Conservation (phyloP, 31 red algal genomes). For the Endocladia muricata region DNA sequence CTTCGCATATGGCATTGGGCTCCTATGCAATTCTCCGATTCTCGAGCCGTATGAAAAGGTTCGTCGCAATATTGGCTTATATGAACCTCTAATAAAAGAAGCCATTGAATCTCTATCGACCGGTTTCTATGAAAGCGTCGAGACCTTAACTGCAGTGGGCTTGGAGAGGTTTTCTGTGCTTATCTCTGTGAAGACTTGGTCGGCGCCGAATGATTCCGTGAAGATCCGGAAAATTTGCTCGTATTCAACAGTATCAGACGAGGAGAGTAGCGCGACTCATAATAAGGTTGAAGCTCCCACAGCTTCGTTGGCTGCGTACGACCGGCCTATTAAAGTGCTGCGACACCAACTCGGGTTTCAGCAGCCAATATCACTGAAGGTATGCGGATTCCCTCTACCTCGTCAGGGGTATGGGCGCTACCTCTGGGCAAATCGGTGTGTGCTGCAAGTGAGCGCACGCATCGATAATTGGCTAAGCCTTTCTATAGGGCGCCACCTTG, state of each 20-base stretch:
- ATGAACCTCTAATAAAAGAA: constrained; percentile 23
- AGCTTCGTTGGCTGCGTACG: constrained; percentile 9
- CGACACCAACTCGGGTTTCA: constrained; percentile 57
- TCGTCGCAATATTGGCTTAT: background rate
- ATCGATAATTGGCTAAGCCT: constrained; percentile 68
- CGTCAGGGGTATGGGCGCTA: constrained; percentile 38
- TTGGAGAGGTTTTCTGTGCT: constrained; percentile 18
- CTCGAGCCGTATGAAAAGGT: background rate
- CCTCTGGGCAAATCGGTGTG: constrained; percentile 55
- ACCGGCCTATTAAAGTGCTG: constrained; percentile 37
- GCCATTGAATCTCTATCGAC: constrained; percentile 16
- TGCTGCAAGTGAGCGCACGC: constrained; percentile 55
- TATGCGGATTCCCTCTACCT: constrained; percentile 48
- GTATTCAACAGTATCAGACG: too few relatives aligned
- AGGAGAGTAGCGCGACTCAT: background rate
- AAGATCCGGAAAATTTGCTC: too few relatives aligned
- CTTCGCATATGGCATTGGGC: background rate
- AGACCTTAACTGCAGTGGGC: background rate
- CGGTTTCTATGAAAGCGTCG: constrained; percentile 5
- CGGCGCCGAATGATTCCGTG: too few relatives aligned
- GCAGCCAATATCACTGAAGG: background rate
- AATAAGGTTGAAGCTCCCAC: background rate
- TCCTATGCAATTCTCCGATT: constrained; percentile 10
- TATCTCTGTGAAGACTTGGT: background rate
- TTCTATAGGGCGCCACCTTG: constrained; percentile 26